Conservation (phyloP, 306 rosid genomes). For the Ochetophila trinervis region DNA sequence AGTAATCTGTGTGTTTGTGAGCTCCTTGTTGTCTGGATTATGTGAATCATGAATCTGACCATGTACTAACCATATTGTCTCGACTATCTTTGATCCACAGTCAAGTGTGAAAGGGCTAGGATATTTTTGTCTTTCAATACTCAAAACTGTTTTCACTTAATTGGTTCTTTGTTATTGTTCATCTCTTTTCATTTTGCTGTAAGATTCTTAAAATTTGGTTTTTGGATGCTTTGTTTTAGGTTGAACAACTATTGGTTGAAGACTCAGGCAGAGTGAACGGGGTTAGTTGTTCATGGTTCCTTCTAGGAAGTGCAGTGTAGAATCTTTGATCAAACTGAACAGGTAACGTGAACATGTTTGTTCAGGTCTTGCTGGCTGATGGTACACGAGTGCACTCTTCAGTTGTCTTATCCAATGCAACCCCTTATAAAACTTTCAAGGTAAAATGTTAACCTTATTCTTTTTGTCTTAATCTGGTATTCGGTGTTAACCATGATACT, state of each 20-base stretch:
- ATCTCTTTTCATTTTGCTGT: constrained; percentile 3
- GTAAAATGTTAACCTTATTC: constrained; percentile 36
- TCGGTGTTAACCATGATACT: too few species aligned
- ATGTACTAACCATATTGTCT: too few species aligned
- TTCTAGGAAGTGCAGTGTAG: constrained; percentile 28
- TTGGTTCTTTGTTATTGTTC: neutral
- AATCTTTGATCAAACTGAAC: constrained; percentile 24
- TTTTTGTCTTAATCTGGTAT: neutral
- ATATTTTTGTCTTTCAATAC: neutral
- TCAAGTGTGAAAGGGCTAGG: neutral
- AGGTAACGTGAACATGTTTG: constrained; percentile 21
- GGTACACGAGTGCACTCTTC: constrained; percentile 78
- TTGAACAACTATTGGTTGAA: constrained; percentile 61
- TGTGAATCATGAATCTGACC: too few species aligned
- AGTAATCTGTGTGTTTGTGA: too few species aligned
- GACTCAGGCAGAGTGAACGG: constrained; percentile 66
- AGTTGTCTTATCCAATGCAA: constrained; percentile 80
- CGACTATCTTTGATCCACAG: too few species aligned
- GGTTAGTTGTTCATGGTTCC: constrained; percentile 60
- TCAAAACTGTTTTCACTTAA: neutral
- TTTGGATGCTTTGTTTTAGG: constrained; percentile 41
- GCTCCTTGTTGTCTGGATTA: too few species aligned
- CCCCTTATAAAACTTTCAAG: constrained; percentile 85
- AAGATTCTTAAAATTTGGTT: neutral
- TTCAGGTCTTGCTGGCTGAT: constrained; percentile 74